phyloP scores from a whole-genome alignment of 2,329 filamentous ascomycete species.

The Colletotrichum cereale region DNA sequence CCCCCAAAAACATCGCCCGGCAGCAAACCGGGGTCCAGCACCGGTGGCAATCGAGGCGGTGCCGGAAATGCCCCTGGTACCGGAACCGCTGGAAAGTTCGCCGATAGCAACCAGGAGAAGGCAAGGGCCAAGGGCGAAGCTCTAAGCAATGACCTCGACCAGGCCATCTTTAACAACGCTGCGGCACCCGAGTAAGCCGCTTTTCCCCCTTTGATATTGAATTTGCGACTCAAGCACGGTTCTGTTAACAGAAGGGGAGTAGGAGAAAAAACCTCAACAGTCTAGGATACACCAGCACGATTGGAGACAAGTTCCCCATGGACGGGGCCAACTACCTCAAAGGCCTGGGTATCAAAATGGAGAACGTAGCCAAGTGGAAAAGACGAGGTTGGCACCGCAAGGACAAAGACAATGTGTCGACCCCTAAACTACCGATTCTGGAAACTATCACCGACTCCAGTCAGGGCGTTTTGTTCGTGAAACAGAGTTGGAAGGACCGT shows the following conservation, averaged over 20 bases:
- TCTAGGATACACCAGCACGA: too few relatives aligned
- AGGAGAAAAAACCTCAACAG: neutral
- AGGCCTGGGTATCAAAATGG: neutral
- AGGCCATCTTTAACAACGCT: neutral
- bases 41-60: too few relatives aligned
- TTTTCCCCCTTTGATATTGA: neutral
- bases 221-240: neutral
- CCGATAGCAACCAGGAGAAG: neutral
- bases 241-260: neutral
- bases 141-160: neutral
- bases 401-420: neutral
- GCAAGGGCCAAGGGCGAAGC: neutral
- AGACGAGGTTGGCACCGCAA: too few relatives aligned
- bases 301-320: too few relatives aligned
- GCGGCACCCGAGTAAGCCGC: neutral
- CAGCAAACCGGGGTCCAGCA: neutral
- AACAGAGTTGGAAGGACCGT: neutral
- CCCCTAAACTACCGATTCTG: rapidly evolving
- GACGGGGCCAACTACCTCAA: neutral
- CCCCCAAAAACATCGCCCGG: too few relatives aligned
- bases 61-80: neutral
- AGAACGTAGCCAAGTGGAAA: neutral
- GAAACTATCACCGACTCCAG: neutral
- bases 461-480: neutral
- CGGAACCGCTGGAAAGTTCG: neutral